Evolutionary conservation across 2,329 filamentous ascomycete species (phyloP).

Genomic region (Talaromyces sp.): DNA sequence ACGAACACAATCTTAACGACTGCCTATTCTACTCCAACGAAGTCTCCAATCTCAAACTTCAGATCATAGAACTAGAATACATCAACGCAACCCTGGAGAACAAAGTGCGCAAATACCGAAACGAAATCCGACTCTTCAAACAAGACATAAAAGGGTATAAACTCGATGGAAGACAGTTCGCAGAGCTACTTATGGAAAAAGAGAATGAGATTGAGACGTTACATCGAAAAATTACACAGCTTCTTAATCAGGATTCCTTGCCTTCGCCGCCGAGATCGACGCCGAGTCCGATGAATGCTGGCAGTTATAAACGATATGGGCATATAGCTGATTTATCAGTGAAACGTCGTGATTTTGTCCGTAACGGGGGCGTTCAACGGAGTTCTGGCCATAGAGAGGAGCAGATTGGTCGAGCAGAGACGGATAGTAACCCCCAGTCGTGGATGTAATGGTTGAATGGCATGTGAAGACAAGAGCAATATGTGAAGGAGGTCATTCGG

Average conservation of each 20-base stretch:
- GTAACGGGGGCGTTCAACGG: neutral
- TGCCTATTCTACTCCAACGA: constrained; percentile 14
- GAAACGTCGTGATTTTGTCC: neutral
- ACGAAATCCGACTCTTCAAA: constrained; percentile 52
- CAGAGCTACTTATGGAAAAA: constrained; percentile 24
- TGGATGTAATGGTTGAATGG: neutral
- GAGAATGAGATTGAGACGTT: constrained; percentile 32
- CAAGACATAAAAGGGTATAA: constrained; percentile 50
- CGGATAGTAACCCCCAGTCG: neutral
- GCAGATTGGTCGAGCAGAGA: neutral
- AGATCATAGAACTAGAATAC: constrained; percentile 32
- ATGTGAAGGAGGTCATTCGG: neutral
- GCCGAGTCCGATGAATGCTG: neutral
- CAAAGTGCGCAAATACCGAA: constrained; percentile 42
- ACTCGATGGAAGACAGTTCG: constrained; percentile 34
- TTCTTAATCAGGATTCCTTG: constrained; percentile 20
- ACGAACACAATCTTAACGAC: neutral
- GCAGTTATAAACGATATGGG: neutral
- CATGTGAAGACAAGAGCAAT: neutral
- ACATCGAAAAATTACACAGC: constrained; percentile 26
- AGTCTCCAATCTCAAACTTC: constrained; percentile 15
- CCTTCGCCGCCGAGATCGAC: neutral
- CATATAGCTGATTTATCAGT: neutral
- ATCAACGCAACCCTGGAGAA: constrained; percentile 28
- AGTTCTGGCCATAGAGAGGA: neutral